These are phyloP conservation scores for Phylloporus sp. DNA, from an alignment of 768 basidiomycete genomes.

Conservation along the genomic window DNA sequence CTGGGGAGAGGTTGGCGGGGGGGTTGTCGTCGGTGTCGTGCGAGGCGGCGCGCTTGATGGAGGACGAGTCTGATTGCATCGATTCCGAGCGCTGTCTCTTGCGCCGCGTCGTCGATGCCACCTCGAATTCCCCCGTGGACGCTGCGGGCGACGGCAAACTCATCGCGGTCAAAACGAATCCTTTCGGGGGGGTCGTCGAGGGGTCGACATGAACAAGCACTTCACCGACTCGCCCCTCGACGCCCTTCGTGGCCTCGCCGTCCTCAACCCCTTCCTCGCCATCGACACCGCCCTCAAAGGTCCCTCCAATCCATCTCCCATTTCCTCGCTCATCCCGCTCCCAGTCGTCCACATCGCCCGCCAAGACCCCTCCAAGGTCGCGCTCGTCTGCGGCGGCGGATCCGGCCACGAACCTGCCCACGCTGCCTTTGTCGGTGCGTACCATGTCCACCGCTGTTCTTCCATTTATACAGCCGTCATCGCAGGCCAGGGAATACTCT, in stretches of 20 bases:
- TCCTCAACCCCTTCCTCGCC: conserved; percentile 63
- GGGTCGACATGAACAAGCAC: conserved; percentile 50
- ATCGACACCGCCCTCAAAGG: conserved; percentile 72
- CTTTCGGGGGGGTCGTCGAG: conserved; percentile 7
- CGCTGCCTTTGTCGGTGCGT: conserved; percentile 80
- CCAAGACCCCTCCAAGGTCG: conserved; percentile 62
- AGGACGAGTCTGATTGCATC: conserved; percentile 70
- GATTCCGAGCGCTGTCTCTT: conserved; percentile 74
- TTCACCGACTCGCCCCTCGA: conserved; percentile 72
- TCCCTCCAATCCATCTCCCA: background rate
- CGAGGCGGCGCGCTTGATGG: conserved; percentile 74
- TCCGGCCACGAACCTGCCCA: conserved; percentile 91
- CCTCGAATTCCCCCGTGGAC: conserved; percentile 39
- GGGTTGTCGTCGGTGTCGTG: conserved; percentile 31
- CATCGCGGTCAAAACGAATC: conserved; percentile 30
- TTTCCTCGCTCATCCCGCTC: background rate
- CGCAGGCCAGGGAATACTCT: conserved; percentile 71
- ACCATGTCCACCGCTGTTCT: background rate
- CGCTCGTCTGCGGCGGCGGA: conserved; percentile 79
- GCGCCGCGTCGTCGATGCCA: conserved; percentile 33
- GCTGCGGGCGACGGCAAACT: conserved; percentile 38
- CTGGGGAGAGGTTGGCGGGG: conserved; percentile 29
- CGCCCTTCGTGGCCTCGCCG: conserved; percentile 68
- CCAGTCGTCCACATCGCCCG: conserved; percentile 58
- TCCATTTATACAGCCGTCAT: background rate